These are phyloP conservation scores for Claviceps sp. DNA, from an alignment of 2,329 filamentous ascomycete species.

Conservation along the genomic window DNA sequence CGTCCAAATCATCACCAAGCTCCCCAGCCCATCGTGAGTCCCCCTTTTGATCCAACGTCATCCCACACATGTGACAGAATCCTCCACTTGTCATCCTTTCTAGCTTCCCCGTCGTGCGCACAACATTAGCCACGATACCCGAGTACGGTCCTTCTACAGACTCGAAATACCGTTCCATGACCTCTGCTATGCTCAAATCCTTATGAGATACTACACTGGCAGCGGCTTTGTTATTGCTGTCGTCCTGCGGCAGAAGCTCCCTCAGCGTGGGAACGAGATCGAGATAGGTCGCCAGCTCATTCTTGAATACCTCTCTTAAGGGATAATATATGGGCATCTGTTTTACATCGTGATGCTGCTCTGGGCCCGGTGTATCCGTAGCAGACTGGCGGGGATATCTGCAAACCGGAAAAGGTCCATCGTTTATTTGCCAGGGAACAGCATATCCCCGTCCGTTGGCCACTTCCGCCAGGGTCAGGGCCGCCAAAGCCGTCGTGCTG, in stretches of 20 bases:
- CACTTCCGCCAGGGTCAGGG: slow-evolving; percentile 72
- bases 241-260: slow-evolving; percentile 28
- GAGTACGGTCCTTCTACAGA: slow-evolving; percentile 72
- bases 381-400: slow-evolving; percentile 13
- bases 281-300: slow-evolving; percentile 61
- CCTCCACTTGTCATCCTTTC: slow-evolving; percentile 30
- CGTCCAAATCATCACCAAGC: slow-evolving; percentile 33
- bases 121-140: slow-evolving; percentile 88
- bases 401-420: slow-evolving; percentile 42
- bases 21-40: slow-evolving; percentile 51
- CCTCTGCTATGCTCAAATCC: slow-evolving; percentile 76
- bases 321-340: slow-evolving; percentile 55
- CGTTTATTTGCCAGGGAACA: slow-evolving; percentile 68
- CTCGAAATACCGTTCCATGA: slow-evolving; percentile 81
- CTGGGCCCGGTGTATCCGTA: slow-evolving; percentile 9
- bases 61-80: slow-evolving; percentile 55
- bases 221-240: slow-evolving; percentile 16
- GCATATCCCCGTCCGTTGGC: slow-evolving; percentile 82
- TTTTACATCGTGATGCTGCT: slow-evolving; percentile 8
- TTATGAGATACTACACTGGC: slow-evolving; percentile 47
- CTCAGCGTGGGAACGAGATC: slow-evolving; percentile 39
- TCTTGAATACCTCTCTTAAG: slow-evolving; percentile 69
- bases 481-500: slow-evolving; percentile 77
- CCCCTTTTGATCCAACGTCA: slow-evolving; percentile 49
- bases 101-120: slow-evolving; percentile 79